Evolutionary conservation across 345 rosid species (phyloP), one percentile per base, ranked within the genome.

Genomic region (Reutealis trisperma): DNA sequence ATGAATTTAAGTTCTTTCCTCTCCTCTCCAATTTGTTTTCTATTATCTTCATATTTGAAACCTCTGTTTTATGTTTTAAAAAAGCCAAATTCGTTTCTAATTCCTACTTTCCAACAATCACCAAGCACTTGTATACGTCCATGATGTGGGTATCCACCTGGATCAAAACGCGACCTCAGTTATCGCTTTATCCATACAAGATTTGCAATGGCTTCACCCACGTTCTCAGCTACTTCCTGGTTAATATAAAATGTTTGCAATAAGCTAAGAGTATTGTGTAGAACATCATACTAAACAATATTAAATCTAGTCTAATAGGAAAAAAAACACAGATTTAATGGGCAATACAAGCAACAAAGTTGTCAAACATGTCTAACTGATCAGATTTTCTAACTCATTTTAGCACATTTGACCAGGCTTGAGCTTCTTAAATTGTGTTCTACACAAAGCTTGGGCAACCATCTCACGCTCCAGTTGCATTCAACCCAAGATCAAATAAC

Each of bases 121-220:
- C n/a, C n/a, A n/a, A n/a, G n/a, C 67, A 93, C 99, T 77, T 89
- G 81, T 58, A 93, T 78, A 0, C 97, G 94, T 66, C 99, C 99
- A 84, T 95, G 98, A 86, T 95, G 92, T 30, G 89, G 97, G 74
- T 89, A 95, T 37, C 99, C 99, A 61, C 97, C 98, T 68, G 93
- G 87, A 78, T 95, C 97, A 63, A 93, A n/a, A 95, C 18, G 97
- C 96, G 32, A 95, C 98, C 80, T 90, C 90, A 22, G 88, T 81
- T 80, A 93, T 93, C 63, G 97, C 99, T 85, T 92, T 90, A 87
- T 93, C 99, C 84, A 93, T 76, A 77, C 98, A 95, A 8, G 92
- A 81, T 77, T 95, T 22, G 97, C 98, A 64, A 95, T 88, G 41
- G 73, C 72, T 86, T 89, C 94, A 42, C 99, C 99, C n/a, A 95